phyloP scores from a whole-genome alignment of 164 flowering plant species.

The Berberis vulgaris region DNA sequence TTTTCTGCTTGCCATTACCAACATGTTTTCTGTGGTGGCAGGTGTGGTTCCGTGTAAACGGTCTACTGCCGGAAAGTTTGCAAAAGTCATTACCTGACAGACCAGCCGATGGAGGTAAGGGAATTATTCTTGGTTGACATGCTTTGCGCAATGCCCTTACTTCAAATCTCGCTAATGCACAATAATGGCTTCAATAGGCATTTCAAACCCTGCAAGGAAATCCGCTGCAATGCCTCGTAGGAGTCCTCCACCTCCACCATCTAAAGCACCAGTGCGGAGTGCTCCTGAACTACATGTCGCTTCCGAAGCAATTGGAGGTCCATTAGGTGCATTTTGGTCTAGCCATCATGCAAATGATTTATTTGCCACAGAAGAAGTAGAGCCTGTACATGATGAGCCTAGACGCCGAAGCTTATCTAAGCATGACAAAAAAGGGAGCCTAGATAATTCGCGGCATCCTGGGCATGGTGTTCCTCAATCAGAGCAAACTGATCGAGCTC shows the following conservation, averaged over 20 bases:
- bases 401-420: slow-evolving; percentile 17
- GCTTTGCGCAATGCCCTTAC: not conserved
- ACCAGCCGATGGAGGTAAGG: slow-evolving; percentile 58
- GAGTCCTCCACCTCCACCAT: slow-evolving; percentile 69
- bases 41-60: slow-evolving; percentile 99
- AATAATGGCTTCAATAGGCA: slow-evolving; percentile 24
- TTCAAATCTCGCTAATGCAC: not conserved
- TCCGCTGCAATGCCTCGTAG: slow-evolving; percentile 62
- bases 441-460: slow-evolving; percentile 19
- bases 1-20: slow-evolving; percentile 25
- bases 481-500: slow-evolving; percentile 19
- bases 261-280: slow-evolving; percentile 33
- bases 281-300: slow-evolving; percentile 20
- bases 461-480: slow-evolving; percentile 23
- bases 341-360: slow-evolving; percentile 70
- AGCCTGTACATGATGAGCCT: slow-evolving; percentile 55
- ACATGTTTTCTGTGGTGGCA: slow-evolving; percentile 27
- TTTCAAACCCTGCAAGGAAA: slow-evolving; percentile 32
- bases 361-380: slow-evolving; percentile 26
- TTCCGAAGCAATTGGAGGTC: slow-evolving; percentile 30
- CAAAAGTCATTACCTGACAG: slow-evolving; percentile 91
- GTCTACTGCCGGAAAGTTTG: slow-evolving; percentile 49
- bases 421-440: slow-evolving; percentile 14
- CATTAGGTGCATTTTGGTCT: slow-evolving; percentile 89
- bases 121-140: not conserved